Conservation (phyloP, 345 rosid genomes). For the Anastatica hierochuntica region DNA sequence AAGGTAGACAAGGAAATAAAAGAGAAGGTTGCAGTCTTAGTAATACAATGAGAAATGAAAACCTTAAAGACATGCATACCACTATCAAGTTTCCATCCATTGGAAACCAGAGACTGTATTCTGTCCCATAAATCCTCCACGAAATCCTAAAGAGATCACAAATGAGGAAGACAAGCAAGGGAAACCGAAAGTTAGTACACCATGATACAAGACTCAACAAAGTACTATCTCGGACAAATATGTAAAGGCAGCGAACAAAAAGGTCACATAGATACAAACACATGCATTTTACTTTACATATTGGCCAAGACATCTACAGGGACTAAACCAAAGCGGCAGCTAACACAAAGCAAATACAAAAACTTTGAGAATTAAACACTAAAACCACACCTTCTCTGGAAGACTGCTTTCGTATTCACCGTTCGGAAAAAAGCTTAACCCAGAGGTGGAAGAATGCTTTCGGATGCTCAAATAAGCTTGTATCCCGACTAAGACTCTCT, state of each 20-base stretch:
- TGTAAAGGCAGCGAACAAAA: background rate
- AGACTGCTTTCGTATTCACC: constrained; percentile 38
- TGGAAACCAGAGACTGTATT: constrained; percentile 56
- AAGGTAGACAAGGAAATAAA: background rate
- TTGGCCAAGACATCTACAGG: constrained; percentile 1
- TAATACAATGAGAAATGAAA: background rate
- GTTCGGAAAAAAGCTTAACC: constrained; percentile 59
- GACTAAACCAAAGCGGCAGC: no score
- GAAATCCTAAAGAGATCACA: constrained; percentile 54
- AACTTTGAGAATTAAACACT: background rate
- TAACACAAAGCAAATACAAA: background rate
- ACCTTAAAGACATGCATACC: constrained; percentile 33
- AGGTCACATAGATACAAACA: background rate
- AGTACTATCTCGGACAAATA: background rate
- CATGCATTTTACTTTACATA: background rate
- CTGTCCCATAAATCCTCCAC: constrained; percentile 89
- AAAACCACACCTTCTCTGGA: constrained; percentile 51
- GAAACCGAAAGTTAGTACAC: constrained; percentile 6
- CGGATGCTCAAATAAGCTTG: constrained; percentile 95
- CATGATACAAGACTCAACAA: constrained; percentile 2
- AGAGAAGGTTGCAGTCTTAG: background rate
- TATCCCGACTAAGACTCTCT: constrained; percentile 78
- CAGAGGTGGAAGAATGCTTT: constrained; percentile 52
- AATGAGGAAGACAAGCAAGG: background rate
- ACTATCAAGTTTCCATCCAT: constrained; percentile 93